Evolutionary conservation across 1,284 basidiomycete genomes (phyloP).

Genomic region (Irpex sp.): DNA sequence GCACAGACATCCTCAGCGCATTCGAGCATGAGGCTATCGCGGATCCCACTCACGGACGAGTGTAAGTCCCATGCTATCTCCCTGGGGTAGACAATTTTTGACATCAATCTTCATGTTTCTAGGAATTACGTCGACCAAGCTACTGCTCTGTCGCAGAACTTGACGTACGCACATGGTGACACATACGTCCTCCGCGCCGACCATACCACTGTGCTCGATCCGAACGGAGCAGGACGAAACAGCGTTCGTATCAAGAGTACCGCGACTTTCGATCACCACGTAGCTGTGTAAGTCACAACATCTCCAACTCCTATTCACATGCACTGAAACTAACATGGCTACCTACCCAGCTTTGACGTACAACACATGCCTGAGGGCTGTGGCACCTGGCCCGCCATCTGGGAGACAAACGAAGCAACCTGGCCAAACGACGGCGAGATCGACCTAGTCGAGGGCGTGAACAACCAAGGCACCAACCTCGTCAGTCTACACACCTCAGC

Average conservation of each 20-base stretch:
- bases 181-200: constrained; percentile 42
- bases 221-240: constrained; percentile 48
- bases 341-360: constrained; percentile 41
- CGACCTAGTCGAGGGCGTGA: constrained; percentile 46
- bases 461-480: constrained; percentile 44
- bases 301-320: background rate
- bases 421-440: constrained; percentile 25
- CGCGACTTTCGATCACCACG: constrained; percentile 45
- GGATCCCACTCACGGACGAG: constrained; percentile 56
- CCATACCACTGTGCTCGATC: constrained; percentile 35
- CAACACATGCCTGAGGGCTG: constrained; percentile 56
- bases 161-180: constrained; percentile 21
- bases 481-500: constrained; percentile 53
- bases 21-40: constrained; percentile 46
- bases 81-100: background rate
- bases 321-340: background rate
- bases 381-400: constrained; percentile 51
- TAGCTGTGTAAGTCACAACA: constrained; percentile 42
- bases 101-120: background rate
- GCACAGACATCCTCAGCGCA: constrained; percentile 39
- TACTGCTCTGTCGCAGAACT: constrained; percentile 20
- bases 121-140: constrained; percentile 27
- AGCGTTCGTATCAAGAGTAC: constrained; percentile 50
- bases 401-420: constrained; percentile 34
- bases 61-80: constrained; percentile 35